Evolutionary conservation across 805 yeast genomes (phyloP), one percentile per base, ranked within the genome.

Genomic region (Helenozyma rhizophorensis): DNA sequence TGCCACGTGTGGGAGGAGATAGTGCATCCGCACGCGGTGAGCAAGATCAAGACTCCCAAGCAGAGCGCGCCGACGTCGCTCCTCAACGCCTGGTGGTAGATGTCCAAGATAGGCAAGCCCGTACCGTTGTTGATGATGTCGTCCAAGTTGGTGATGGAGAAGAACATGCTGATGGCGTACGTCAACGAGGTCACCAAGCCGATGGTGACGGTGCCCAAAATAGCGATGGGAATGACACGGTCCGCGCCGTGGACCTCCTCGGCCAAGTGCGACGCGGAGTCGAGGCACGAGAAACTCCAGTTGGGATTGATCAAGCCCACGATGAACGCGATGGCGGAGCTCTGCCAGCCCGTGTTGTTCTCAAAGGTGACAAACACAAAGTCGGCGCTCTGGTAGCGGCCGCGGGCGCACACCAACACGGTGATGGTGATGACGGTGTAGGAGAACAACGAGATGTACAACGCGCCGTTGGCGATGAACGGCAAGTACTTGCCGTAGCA

Each of bases 1-100:
- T 64, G 69, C 68, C 68, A 64, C 15, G 69, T 64, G 49, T 62
- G 68, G 28, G 62, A 60, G 22, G 62, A 50, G 33, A 62, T 56
- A 19, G 65, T 64, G 47, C 68, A 62, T 2, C 68, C 67, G 25
- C 47, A 43, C 16, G 62, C 66, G 30, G 67, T 61, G 25, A 59
- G 41, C 29, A 61, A 51, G 19, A 63, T 52, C 33, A 64, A 50
- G 18, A 50, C 37, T 4, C 65, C 68, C 32, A 64, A 50, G 40
- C 62, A 53, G 18, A 61, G 46, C 18, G 69, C 67, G 15, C 69
- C 69, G 16, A 51, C 51, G 29, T 47, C 54, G 47, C 47, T 55
- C 12, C 45, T 43, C 28, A 63, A 51, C 6, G 67, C 68, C 42
- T 64, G 70, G 47, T 60, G 47, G 47, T 51, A 64, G 28, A 64